Evolutionary conservation across 2,329 filamentous ascomycete genomes (phyloP), one percentile per base, ranked within the genome.

Genomic region (Stemphylium lycopersici): DNA sequence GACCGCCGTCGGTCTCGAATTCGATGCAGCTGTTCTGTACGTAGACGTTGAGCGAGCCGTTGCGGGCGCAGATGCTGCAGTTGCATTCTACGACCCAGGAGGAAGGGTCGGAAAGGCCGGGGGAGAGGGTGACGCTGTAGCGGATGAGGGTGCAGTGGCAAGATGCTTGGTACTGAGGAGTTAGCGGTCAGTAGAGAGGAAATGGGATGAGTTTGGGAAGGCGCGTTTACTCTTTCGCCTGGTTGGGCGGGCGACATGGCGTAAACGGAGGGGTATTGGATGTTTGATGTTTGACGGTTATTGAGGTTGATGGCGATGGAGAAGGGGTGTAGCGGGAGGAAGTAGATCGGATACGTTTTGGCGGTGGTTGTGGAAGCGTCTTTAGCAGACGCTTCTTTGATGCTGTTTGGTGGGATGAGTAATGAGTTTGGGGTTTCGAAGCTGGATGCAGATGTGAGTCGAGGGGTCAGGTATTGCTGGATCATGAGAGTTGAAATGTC

Each of bases 81-180:
- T 79, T 82, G 75, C 83, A 84, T 42, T 77, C 62, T 24, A 78
- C 44, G 22, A 24, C 22, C 22, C 22, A 24, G 22, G 22, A 24
- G 22, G 22, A 24, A 7, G 22, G 22, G 6, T 24, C 22, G 22
- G 22, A 24, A 6, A 24, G 22, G 22, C 22, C 22, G 22, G 22
- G 22, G 22, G 4, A 82, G 43, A 84, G 73, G 13, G 74, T 80
- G 29, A 83, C 73, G 26, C 76, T 76, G 63, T 83, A 81, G 58
- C 75, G 73, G 61, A 84, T 75, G 55, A 77, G 76, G 49, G 81
- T 80, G 67, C 83, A 84, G 68, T 84, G 82, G 61, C 82, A 84
- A 32, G 79, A 80, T 5, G 76, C 81, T 32, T 78, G 72, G 66
- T 84, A 83, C 62, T 68, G 32, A n/a, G 12, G 12, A 6, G 6